Base-by-base conservation (phyloP, 108 stramenopile species). In the Nitzschia sp. region DNA sequence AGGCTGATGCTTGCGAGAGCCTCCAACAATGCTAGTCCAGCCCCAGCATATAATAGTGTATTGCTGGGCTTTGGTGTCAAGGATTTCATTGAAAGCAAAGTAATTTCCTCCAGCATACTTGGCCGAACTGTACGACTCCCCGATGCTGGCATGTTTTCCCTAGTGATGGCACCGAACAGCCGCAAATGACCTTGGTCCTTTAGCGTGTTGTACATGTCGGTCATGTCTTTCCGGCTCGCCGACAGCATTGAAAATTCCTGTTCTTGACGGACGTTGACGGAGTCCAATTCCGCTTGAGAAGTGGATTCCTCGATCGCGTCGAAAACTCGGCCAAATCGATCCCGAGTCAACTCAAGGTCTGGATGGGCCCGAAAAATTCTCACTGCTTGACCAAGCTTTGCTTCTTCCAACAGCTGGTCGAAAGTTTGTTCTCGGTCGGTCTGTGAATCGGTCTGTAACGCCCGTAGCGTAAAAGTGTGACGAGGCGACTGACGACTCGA, bases 41-140 rank as follows among this genome's bases (percentile, higher is more conserved):
- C 70, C 19, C 92, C 92, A 21, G 88, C 92, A 64, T 84, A 78
- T 11, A 89, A 32, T 0, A 91, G 58, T 2, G 81, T 71, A 60
- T 94, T 90, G 71, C 88, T 86, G 0, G 89, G 84, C 63, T 80
- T 72, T 0, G 92, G 92, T 1, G 92, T 94, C 53, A 94, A 64
- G 27, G 80, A 78, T 28, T 65, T 72, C 92, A 94, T 91, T 45
- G 80, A 70, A 47, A 94, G 68, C 16, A 59, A 73, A 0, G 89
- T 84, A 41, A 94, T 87, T 56, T 79, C 21, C 58, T 89, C 89
- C 63, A 94, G 52, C 56, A 91, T 63, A 9, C 45, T 75, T 0
- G 92, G 89, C 36, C 83, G 78, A 1, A 94, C 77, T n/a, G 72
- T 75, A 47, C 89, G 87, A 52, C 80, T 81, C 21, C 89, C 89